phyloP scores from a whole-genome alignment of 2,329 filamentous ascomycete genomes.

The Reticulascus tulasneorum region DNA sequence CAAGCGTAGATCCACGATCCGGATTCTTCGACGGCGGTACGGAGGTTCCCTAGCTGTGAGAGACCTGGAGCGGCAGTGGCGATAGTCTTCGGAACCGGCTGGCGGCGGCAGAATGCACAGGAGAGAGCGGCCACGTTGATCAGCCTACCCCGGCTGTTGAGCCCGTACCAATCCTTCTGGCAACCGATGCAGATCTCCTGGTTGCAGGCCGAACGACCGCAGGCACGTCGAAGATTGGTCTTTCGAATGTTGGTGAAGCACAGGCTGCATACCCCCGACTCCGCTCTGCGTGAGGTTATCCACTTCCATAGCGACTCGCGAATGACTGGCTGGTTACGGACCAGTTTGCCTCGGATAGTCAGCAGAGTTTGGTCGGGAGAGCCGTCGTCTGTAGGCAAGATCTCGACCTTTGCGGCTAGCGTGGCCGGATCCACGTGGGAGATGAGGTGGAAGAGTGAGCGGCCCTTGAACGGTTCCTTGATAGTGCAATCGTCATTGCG shows the following conservation, averaged over 20 bases:
- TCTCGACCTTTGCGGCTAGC: constrained; percentile 31
- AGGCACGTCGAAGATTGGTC: constrained; percentile 34
- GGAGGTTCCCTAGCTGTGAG: constrained; percentile 31
- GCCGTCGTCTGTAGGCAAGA: constrained; percentile 23
- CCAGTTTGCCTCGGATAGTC: constrained; percentile 32
- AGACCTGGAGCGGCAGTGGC: constrained; percentile 31
- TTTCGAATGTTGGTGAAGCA: constrained; percentile 38
- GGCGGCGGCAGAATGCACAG: constrained; percentile 47
- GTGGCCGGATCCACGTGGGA: constrained; percentile 24
- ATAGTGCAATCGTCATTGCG: constrained; percentile 32
- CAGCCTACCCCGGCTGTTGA: constrained; percentile 37
- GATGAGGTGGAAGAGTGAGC: constrained; percentile 35
- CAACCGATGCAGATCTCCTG: constrained; percentile 40
- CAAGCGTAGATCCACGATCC: constrained; percentile 44
- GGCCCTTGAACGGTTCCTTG: constrained; percentile 30
- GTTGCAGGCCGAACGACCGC: constrained; percentile 39
- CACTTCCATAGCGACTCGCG: constrained; percentile 28
- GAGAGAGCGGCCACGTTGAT: constrained; percentile 44
- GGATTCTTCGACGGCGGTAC: constrained; percentile 32
- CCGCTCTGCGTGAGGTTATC: constrained; percentile 31
- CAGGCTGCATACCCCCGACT: constrained; percentile 38
- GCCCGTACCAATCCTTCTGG: constrained; percentile 39
- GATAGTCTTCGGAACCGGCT: constrained; percentile 32
- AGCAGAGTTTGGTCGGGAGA: constrained; percentile 16
- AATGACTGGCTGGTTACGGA: constrained; percentile 36